Percentiles rank a stretch among this genome's conserved stretches.
Evolutionary conservation across 1,139 yeast genomes (phyloP).

Genomic region (Suhomyces taliae): DNA sequence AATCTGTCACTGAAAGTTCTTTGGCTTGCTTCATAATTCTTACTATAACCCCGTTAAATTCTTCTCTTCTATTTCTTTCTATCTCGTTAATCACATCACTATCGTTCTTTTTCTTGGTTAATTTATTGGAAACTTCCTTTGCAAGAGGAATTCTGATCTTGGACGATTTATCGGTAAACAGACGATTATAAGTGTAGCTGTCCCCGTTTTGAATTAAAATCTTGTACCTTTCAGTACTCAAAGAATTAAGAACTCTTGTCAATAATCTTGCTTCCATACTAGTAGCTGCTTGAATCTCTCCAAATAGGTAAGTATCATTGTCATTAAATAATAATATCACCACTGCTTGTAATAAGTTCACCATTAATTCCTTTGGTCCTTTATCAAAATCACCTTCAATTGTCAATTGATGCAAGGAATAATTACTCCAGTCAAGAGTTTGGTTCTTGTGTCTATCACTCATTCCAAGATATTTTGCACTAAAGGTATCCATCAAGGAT

Average conservation of each 20-base stretch:
- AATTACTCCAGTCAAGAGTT: conserved; percentile 24
- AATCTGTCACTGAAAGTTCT: conserved; percentile 21
- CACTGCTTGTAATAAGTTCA: conserved; percentile 42
- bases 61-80: conserved; percentile 27
- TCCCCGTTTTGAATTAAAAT: conserved; percentile 19
- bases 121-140: conserved; percentile 18
- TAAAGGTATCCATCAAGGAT: conserved; percentile 12
- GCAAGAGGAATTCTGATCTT: conserved; percentile 36
- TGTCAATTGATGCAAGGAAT: conserved; percentile 34
- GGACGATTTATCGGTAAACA: conserved; percentile 30
- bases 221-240: conserved; percentile 30
- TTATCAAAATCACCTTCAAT: conserved; percentile 28
- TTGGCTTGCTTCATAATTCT: conserved; percentile 35
- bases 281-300: conserved; percentile 23
- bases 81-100: conserved; percentile 2
- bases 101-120: not conserved
- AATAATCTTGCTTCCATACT: conserved; percentile 30
- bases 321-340: conserved; percentile 34
- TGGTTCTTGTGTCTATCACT: conserved; percentile 16
- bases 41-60: conserved; percentile 30
- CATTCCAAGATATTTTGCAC: conserved; percentile 11
- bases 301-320: conserved; percentile 16
- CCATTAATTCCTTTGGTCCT: conserved; percentile 35
- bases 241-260: conserved; percentile 28
- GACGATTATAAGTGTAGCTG: conserved; percentile 22